phyloP scores from a whole-genome alignment of 768 basidiomycete genomes.

The Xerocomellus dryophilus region DNA sequence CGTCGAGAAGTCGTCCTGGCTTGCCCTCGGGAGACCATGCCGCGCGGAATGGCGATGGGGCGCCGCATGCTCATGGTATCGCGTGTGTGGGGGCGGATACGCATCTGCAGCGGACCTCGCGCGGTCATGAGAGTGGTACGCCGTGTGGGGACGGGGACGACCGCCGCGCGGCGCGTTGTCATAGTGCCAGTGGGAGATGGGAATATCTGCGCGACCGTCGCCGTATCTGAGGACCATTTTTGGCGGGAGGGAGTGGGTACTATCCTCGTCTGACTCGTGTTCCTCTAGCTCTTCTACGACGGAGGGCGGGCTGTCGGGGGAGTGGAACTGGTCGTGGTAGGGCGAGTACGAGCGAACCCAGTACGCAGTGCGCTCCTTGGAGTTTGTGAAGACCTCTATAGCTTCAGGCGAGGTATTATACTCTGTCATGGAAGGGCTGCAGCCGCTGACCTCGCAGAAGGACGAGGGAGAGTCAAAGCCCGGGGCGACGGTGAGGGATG shows the following conservation, averaged over 20 bases:
- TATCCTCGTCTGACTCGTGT: slow-evolving; percentile 40
- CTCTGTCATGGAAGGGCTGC: slow-evolving; percentile 52
- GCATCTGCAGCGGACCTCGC: slow-evolving; percentile 36
- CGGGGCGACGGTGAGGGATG: not conserved
- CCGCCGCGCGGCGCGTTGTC: slow-evolving; percentile 19
- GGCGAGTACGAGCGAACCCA: slow-evolving; percentile 56
- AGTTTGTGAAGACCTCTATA: slow-evolving; percentile 52
- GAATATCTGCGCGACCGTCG: slow-evolving; percentile 62
- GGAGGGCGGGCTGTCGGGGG: slow-evolving; percentile 59
- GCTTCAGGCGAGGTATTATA: slow-evolving; percentile 59
- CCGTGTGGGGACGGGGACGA: slow-evolving; percentile 26
- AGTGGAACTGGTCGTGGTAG: slow-evolving; percentile 40
- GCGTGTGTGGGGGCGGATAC: slow-evolving; percentile 30
- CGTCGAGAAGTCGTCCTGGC: slow-evolving; percentile 20
- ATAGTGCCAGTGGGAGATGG: slow-evolving; percentile 50
- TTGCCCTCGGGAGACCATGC: slow-evolving; percentile 20
- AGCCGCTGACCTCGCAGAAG: not conserved
- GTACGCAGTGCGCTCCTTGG: slow-evolving; percentile 59
- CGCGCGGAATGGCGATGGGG: slow-evolving; percentile 12
- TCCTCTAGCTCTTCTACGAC: slow-evolving; percentile 38
- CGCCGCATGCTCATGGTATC: slow-evolving; percentile 25
- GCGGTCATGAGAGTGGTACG: slow-evolving; percentile 36
- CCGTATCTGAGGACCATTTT: slow-evolving; percentile 69
- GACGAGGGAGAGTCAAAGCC: not conserved
- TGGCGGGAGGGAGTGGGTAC: slow-evolving; percentile 53